These are phyloP conservation scores for Lenwebbia sp. DNA, from an alignment of 345 rosid species.

Conservation along the genomic window DNA sequence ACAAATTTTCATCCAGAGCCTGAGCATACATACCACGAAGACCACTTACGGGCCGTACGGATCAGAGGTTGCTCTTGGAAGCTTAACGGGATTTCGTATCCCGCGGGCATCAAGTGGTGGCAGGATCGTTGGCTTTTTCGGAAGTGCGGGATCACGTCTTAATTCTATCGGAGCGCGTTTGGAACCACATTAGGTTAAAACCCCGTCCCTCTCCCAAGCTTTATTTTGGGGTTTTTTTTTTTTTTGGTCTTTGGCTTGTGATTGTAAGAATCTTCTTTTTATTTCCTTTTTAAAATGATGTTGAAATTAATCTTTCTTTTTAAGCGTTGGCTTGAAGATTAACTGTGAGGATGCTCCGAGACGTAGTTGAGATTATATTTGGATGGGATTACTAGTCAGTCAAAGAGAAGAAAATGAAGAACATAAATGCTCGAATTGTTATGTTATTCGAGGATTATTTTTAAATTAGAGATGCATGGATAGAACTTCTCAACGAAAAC, in stretches of 20 bases:
- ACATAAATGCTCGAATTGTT: no score
- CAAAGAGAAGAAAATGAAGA: not conserved
- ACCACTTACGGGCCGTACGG: not conserved
- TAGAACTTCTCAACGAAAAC: not conserved
- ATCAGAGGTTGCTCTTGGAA: not conserved
- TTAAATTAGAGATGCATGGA: not conserved
- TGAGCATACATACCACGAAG: not conserved
- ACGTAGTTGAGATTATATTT: not conserved
- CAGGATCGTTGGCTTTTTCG: not conserved
- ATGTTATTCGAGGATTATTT: accelerated
- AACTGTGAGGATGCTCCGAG: not conserved
- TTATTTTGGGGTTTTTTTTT: no score
- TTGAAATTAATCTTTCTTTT: not conserved
- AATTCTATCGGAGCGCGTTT: not conserved
- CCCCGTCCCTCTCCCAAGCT: no score
- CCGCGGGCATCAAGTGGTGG: not conserved
- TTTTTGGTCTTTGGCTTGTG: no score
- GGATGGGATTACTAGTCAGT: not conserved
- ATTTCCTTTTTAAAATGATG: not conserved
- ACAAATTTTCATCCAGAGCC: not conserved
- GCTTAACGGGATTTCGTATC: not conserved
- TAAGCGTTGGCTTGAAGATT: not conserved
- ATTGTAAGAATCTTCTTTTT: no score
- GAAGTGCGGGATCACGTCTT: not conserved
- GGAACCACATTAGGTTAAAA: not conserved